These are phyloP conservation scores for Allium sativum DNA, from an alignment of 106 monocot species.

Conservation along the genomic window DNA sequence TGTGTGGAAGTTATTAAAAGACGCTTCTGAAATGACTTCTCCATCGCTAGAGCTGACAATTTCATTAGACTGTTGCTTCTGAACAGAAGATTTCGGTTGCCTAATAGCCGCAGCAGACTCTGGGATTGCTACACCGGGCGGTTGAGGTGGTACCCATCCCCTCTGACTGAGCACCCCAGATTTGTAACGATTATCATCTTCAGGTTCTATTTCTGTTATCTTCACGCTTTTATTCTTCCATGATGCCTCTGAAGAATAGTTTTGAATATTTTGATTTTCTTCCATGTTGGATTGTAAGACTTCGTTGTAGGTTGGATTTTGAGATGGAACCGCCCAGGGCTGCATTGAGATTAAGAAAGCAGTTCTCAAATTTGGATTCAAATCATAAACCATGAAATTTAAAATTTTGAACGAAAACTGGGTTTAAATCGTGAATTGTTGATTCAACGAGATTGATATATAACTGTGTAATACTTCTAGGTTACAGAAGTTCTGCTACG, in stretches of 20 bases:
- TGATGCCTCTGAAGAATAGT: constrained; percentile 34
- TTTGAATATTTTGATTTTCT: neutral
- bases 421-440: no score
- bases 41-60: constrained; percentile 3
- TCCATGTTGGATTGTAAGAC: neutral
- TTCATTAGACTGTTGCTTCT: constrained; percentile 20
- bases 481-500: no score
- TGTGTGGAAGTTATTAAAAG: neutral
- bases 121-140: constrained; percentile 69
- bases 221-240: constrained; percentile 42
- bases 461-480: no score
- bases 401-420: no score
- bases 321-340: constrained; percentile 30
- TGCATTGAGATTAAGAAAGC: neutral
- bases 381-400: no score
- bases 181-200: constrained; percentile 28
- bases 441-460: no score
- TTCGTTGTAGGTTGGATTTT: neutral
- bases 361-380: no score
- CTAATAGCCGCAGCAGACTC: constrained; percentile 77
- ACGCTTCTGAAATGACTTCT: neutral
- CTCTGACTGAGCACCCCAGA: constrained; percentile 16
- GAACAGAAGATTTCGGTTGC: constrained; percentile 29
- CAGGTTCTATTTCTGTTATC: constrained; percentile 52
- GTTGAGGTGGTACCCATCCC: constrained; percentile 84